Conservation (phyloP, 2,329 filamentous ascomycete species). For the Fusarium acutatum region DNA sequence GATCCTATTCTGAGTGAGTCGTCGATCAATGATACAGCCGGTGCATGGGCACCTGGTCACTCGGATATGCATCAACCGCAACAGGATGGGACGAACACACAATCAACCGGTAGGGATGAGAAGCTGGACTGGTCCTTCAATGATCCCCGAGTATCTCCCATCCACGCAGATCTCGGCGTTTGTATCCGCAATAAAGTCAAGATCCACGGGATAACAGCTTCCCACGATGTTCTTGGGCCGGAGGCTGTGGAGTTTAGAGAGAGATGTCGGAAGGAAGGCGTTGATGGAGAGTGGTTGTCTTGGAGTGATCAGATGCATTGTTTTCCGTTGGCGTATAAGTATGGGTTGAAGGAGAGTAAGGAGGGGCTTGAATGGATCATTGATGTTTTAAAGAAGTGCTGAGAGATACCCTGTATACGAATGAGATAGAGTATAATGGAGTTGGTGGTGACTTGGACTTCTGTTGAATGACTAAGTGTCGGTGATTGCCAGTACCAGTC, state of each 20-base stretch:
- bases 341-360: conserved; percentile 56
- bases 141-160: conserved; percentile 59
- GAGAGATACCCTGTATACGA: neutral
- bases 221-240: conserved; percentile 61
- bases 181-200: conserved; percentile 48
- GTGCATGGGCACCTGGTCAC: conserved; percentile 35
- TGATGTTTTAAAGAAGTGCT: conserved; percentile 10
- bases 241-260: conserved; percentile 60
- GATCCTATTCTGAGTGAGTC: conserved; percentile 39
- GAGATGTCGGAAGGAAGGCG: conserved; percentile 51
- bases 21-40: conserved; percentile 36
- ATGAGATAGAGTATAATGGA: neutral
- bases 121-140: conserved; percentile 33
- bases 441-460: neutral
- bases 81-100: neutral
- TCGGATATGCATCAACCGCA: too few species aligned
- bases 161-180: conserved; percentile 52
- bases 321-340: conserved; percentile 61
- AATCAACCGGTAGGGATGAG: fast-evolving
- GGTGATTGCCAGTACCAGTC: too few species aligned
- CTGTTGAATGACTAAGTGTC: fast-evolving
- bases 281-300: conserved; percentile 63
- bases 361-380: conserved; percentile 34
- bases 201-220: conserved; percentile 61
- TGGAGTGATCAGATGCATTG: conserved; percentile 71